These are phyloP conservation scores for Epichloe typhina DNA, from an alignment of 2,329 filamentous ascomycete species.

Conservation along the genomic window DNA sequence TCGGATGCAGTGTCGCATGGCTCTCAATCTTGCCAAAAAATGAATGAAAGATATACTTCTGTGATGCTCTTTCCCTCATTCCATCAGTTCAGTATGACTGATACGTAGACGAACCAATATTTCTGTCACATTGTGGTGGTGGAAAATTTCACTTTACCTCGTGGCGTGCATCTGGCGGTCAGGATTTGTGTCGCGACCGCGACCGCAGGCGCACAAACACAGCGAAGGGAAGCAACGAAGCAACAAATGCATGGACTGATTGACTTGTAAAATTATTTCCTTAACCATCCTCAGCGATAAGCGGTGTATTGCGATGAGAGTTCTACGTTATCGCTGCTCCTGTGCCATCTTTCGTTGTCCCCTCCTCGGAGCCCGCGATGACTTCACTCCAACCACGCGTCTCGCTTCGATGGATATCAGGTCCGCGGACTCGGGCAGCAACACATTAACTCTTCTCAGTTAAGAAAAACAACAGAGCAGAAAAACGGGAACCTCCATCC, in stretches of 20 bases:
- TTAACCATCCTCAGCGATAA: too few species aligned
- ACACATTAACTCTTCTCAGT: neutral
- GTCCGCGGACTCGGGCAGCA: too few species aligned
- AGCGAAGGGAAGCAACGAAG: neutral
- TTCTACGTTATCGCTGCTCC: neutral
- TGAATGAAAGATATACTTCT: neutral
- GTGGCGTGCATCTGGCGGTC: neutral
- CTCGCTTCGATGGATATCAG: neutral
- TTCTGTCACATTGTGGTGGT: neutral
- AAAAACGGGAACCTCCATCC: too few species aligned
- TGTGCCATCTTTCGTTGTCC: neutral
- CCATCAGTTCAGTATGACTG: neutral
- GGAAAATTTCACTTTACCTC: neutral
- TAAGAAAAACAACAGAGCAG: too few species aligned
- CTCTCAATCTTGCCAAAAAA: neutral
- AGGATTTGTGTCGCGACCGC: neutral
- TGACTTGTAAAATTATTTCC: too few species aligned
- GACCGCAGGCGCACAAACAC: neutral
- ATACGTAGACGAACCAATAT: neutral
- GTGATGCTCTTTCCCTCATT: neutral
- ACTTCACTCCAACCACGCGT: neutral
- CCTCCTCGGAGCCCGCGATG: conserved; percentile 1
- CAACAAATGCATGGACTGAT: too few species aligned
- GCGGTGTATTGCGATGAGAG: neutral
- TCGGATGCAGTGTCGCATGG: neutral